Base-by-base conservation (phyloP, 164 flowering plant genomes). In the Magnolia sinica region DNA sequence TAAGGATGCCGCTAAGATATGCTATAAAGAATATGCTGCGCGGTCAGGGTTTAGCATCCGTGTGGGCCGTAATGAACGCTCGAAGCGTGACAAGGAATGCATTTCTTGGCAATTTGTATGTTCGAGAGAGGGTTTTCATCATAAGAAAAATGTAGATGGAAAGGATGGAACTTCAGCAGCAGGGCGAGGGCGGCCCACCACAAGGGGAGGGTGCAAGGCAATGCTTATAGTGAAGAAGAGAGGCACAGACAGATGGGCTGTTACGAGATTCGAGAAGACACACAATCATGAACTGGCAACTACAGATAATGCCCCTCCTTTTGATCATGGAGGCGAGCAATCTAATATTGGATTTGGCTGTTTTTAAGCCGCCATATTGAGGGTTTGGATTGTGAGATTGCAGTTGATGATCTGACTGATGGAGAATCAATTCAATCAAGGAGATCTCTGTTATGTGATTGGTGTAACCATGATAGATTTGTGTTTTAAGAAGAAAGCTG, bases 141-240 rank as follows among this genome's bases (percentile, higher is more conserved):
- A 73, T 27, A 73, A 52, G 75, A 73, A 24, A 61, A 22, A 58
- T 14, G 27, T 9, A 37, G 19, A 64, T 22, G 27, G 68, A 20
- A 51, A 72, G 61, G 55, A 73, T 27, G 27, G 64, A 29, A 31
- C 20, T 55, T 22, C 13, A 59, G 11, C 61, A 18, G 49, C 64
- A 11, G 55, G 11, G 65, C 50, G 24, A 8, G 27, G 22, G 7
- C 75, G 75, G 1, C n/a, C 64, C 22, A n/a, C 55, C 49, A 73
- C 75, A 23, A 55, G 75, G 14, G 66, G 24, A 73, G 75, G 75
- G 29, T 73, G 75, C 75, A 55, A 55, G 75, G 75, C 75, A 59
- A 73, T 51, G 65, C n/a, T 73, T 11, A 59, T 73, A 37, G 66
- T 73, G 19, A 23, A 55, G 31, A 55, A 29, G 27, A 55, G 55